Evolutionary conservation across 768 basidiomycete species (phyloP).

Genomic region (Roridomyces roridus): DNA sequence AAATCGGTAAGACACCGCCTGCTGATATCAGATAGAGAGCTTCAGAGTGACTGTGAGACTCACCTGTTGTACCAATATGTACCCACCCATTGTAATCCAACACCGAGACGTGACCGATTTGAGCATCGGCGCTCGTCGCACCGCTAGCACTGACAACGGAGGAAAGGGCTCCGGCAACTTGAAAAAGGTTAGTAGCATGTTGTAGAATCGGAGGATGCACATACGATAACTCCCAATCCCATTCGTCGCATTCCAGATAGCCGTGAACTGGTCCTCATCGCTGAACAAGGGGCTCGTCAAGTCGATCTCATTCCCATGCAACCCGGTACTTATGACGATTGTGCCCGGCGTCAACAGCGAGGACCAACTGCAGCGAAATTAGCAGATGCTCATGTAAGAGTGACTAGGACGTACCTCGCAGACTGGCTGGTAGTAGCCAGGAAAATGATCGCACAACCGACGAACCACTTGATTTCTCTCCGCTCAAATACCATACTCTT

Average conservation of each 20-base stretch:
- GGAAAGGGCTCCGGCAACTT: too few species aligned
- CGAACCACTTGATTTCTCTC: neutral
- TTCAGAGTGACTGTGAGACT: neutral
- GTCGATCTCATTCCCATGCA: neutral
- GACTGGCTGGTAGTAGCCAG: slow-evolving; percentile 3
- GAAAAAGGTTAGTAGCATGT: too few species aligned
- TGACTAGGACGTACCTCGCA: neutral
- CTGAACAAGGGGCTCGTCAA: neutral
- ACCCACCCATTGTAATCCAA: neutral
- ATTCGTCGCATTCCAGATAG: neutral
- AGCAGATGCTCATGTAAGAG: neutral
- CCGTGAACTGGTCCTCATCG: neutral
- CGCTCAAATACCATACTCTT: neutral
- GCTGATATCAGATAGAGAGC: neutral
- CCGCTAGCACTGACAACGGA: neutral
- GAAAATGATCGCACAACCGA: neutral
- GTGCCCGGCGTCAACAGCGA: slow-evolving; percentile 7
- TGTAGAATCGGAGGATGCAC: too few species aligned
- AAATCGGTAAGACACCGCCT: neutral
- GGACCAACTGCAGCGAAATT: neutral
- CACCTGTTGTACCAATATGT: neutral
- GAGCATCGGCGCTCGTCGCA: neutral
- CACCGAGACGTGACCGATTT: neutral
- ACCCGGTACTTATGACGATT: neutral
- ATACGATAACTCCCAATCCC: neutral